Conservation (phyloP, 257 asterid species). For the Verbena officinalis region DNA sequence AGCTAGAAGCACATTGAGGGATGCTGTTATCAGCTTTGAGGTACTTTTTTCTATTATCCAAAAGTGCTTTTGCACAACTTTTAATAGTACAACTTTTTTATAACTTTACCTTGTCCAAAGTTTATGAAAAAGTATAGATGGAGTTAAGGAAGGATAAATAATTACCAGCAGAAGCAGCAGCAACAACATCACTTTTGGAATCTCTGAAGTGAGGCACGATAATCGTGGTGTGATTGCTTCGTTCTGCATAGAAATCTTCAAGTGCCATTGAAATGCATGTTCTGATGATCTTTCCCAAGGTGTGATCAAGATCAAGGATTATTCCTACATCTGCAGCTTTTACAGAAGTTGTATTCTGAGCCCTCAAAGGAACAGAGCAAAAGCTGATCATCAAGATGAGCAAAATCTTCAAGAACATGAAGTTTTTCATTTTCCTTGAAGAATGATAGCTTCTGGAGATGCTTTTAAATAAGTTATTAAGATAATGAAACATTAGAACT, state of each 20-base stretch:
- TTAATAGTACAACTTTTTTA: too few species aligned
- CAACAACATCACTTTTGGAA: slow-evolving; percentile 34
- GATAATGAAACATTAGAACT: neutral
- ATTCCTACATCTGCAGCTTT: slow-evolving; percentile 47
- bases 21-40: too few species aligned
- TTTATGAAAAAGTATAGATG: neutral
- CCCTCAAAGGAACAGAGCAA: neutral
- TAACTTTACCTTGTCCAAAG: too few species aligned
- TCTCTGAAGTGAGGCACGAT: slow-evolving; percentile 44
- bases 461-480: too few species aligned
- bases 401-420: neutral
- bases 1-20: too few species aligned
- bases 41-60: too few species aligned
- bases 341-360: slow-evolving; percentile 12
- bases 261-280: slow-evolving; percentile 46
- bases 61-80: too few species aligned
- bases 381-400: slow-evolving; percentile 25
- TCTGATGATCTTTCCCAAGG: slow-evolving; percentile 33
- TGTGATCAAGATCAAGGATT: slow-evolving; percentile 40
- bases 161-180: slow-evolving; percentile 45
- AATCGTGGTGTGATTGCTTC: slow-evolving; percentile 22
- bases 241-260: slow-evolving; percentile 39
- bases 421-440: too few species aligned
- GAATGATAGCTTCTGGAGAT: neutral
- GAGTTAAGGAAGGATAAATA: neutral